Percentiles rank a stretch among this genome's conserved stretches.
These are phyloP conservation scores for Backusella sp. DNA, from an alignment of 192 early-diverging fungal genomes.

Conservation along the genomic window DNA sequence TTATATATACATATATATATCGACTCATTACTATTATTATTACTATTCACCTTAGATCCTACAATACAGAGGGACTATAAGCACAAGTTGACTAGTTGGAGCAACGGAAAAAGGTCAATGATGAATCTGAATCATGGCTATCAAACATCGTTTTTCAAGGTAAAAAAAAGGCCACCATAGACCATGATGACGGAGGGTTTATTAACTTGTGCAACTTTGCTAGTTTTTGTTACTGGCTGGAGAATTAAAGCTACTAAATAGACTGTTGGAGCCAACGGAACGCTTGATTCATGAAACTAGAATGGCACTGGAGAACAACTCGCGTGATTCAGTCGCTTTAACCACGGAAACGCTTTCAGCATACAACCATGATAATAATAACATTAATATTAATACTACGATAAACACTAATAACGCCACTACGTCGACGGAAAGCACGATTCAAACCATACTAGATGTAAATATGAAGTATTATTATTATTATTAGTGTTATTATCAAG, in stretches of 20 bases:
- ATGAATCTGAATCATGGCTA: not conserved
- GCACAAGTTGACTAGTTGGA: not conserved
- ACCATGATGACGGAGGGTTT: not conserved
- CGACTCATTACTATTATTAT: too few species aligned
- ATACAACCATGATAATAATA: not conserved
- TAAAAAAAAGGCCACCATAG: not conserved
- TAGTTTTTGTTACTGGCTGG: not conserved
- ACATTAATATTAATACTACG: too few species aligned
- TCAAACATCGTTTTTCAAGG: not conserved
- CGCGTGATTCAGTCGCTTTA: not conserved
- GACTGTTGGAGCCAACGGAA: not conserved
- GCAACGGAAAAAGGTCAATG: not conserved
- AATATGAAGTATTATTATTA: not conserved
- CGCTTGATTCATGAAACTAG: not conserved
- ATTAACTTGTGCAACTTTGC: too few species aligned
- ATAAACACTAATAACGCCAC: not conserved
- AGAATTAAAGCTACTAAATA: not conserved
- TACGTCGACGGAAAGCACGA: not conserved
- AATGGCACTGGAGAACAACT: not conserved
- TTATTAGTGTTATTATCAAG: too few species aligned
- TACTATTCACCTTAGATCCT: not conserved
- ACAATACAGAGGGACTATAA: not conserved
- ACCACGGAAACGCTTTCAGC: not conserved
- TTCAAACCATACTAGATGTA: not conserved
- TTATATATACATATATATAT: too few species aligned